Conservation (phyloP, 257 asterid species). For the Gentiana macrophylla region DNA sequence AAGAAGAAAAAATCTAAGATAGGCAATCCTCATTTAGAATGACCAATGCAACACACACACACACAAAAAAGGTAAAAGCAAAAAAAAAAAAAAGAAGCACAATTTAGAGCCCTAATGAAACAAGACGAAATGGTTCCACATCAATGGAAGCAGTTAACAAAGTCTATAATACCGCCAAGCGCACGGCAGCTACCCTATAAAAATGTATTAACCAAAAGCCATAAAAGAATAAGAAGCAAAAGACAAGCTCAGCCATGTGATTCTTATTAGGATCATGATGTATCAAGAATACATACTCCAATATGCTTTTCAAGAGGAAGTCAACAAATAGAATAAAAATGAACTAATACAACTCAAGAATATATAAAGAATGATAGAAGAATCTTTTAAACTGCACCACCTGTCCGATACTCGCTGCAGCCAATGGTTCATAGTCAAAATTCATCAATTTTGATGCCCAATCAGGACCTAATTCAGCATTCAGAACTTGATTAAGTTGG, state of each 20-base stretch:
- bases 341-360: background rate
- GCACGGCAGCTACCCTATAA: no score
- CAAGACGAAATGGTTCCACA: no score
- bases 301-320: background rate
- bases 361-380: background rate
- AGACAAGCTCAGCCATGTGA: no score
- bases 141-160: no score
- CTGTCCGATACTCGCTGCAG: constrained; percentile 99
- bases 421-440: constrained; percentile 87
- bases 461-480: constrained; percentile 66
- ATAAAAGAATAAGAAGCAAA: background rate
- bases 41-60: no score
- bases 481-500: constrained; percentile 82
- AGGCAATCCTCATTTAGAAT: no score
- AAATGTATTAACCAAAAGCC: no score
- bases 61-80: no score
- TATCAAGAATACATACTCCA: background rate
- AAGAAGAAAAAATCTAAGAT: no score
- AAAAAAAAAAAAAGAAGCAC: no score
- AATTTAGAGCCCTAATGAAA: no score
- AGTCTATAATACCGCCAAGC: no score
- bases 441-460: constrained; percentile 69
- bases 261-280: background rate
- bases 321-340: constrained; percentile 1
- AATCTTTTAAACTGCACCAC: constrained; percentile 22